Evolutionary conservation across 768 basidiomycete species (phyloP).

Genomic region (Leucosporidium creatinivorum): DNA sequence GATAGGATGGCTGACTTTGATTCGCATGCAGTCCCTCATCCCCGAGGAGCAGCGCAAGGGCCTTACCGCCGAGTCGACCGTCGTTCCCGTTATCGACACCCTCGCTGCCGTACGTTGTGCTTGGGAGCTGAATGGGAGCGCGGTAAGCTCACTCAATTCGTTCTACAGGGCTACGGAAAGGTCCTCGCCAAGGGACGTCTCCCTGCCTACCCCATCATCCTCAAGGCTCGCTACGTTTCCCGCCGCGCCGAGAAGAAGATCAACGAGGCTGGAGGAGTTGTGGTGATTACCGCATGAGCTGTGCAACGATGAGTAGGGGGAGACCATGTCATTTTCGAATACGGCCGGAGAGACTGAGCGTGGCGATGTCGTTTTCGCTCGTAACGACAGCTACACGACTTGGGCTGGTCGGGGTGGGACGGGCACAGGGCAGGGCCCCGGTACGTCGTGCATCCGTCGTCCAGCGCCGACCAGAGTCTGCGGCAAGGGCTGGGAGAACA

Average conservation of each 20-base stretch:
- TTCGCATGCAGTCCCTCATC: slow-evolving; percentile 64
- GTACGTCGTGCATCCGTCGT: no score
- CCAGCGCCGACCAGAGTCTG: background rate
- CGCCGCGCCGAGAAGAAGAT: slow-evolving; percentile 40
- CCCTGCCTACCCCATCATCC: slow-evolving; percentile 81
- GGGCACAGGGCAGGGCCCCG: no score
- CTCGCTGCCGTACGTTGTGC: slow-evolving; percentile 41
- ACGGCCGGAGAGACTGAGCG: background rate
- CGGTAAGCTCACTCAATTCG: slow-evolving; percentile 39
- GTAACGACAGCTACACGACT: no score
- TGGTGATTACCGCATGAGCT: slow-evolving; percentile 75
- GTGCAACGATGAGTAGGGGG: background rate
- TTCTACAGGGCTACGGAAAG: slow-evolving; percentile 73
- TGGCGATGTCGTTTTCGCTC: no score
- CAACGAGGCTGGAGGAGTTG: slow-evolving; percentile 79
- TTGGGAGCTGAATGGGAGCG: background rate
- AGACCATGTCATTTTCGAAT: background rate
- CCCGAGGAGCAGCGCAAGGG: slow-evolving; percentile 74
- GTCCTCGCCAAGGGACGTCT: slow-evolving; percentile 92
- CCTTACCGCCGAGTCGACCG: slow-evolving; percentile 61
- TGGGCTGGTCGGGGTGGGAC: no score
- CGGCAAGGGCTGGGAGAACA: no score
- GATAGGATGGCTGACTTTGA: background rate
- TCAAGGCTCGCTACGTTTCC: slow-evolving; percentile 68
- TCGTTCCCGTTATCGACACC: slow-evolving; percentile 93